Base-by-base conservation (phyloP, 208 protist species). In the Trypanosoma caninum region DNA sequence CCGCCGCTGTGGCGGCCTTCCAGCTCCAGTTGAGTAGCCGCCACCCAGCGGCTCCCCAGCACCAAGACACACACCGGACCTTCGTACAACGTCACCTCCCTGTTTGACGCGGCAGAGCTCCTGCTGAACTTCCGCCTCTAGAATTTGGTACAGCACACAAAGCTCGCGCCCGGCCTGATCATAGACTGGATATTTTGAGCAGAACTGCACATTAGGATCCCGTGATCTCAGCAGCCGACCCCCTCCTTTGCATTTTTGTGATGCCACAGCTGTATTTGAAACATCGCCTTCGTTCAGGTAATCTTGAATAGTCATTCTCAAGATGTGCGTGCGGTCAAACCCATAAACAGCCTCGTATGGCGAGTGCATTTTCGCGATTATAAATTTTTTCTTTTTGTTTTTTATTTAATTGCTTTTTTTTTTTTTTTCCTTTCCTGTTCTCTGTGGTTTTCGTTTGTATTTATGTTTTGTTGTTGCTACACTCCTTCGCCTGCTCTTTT, bases 141-240 rank as follows among this genome's bases (percentile, higher is more conserved):
- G 77, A 22, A 89, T 78, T 57, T 94, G 87, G 54, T 87, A 87
- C 22, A 82, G 44, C 10, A 94, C 80, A 40, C 74, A 94, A 28
- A 94, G 72, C 65, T 94, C 83, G 38, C 74, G 77, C 6, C 87
- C 87, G 30, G 81, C 72, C 13, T 75, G 72, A 62, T 94, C 84
- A 53, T 81, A 78, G 45, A 88, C 59, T 0, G 87, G 87, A 57
- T 82, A 94, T 50, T 82, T 82, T 30, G 79, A 85, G 44, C 60
- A 80, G 61, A 94, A 91, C 23, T 72, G 57, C 2, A 89, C 82
- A 47, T 73, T 74, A 0, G 81, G 80, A 44, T 90, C 78, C 33
- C 71, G 68, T 7, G 87, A 89, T 34, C 56, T 72, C 25, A 93
- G 73, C 70, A 28, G 34, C 16, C 55, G 75, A 0, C 33, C 7